Evolutionary conservation across 257 asterid species (phyloP).

Genomic region (Leptodermis oblonga): DNA sequence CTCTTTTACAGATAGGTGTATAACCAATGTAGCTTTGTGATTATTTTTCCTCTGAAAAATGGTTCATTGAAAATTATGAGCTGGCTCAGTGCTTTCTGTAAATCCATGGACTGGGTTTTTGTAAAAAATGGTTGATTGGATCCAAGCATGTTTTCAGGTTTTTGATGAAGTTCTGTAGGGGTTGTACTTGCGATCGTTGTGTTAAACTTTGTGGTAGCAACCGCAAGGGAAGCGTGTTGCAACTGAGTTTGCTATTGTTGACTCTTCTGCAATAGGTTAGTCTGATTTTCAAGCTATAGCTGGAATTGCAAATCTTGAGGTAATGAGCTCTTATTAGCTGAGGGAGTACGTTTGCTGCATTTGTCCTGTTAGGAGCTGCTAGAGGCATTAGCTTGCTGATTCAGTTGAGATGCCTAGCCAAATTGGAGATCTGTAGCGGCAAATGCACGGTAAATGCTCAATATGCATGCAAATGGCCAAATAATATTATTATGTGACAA

Average conservation of each 20-base stretch:
- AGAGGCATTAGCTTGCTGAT: conserved; percentile 50
- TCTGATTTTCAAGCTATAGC: conserved; percentile 53
- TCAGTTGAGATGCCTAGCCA: conserved; percentile 43
- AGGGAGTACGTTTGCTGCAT: conserved; percentile 38
- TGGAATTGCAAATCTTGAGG: conserved; percentile 58
- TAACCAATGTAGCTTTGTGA: too few species aligned
- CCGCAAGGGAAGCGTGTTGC: conserved; percentile 44
- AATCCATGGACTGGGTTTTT: not conserved
- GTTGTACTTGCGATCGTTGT: conserved; percentile 53
- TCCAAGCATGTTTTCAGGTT: too few species aligned
- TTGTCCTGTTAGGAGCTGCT: conserved; percentile 38
- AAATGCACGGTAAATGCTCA: too few species aligned
- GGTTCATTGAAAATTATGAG: too few species aligned
- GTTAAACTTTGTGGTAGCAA: conserved; percentile 45
- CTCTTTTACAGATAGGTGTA: not conserved
- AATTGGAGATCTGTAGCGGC: conserved; percentile 50
- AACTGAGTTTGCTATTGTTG: conserved; percentile 55
- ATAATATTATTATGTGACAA: too few species aligned
- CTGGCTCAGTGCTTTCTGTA: not conserved
- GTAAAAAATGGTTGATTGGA: too few species aligned
- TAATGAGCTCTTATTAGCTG: conserved; percentile 34
- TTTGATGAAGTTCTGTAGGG: conserved; percentile 54
- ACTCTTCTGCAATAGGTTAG: conserved; percentile 42
- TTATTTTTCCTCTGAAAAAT: too few species aligned
- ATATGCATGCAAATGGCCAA: too few species aligned